Evolutionary conservation across 2,329 filamentous ascomycete genomes (phyloP).

Genomic region (Helotiales sp.): DNA sequence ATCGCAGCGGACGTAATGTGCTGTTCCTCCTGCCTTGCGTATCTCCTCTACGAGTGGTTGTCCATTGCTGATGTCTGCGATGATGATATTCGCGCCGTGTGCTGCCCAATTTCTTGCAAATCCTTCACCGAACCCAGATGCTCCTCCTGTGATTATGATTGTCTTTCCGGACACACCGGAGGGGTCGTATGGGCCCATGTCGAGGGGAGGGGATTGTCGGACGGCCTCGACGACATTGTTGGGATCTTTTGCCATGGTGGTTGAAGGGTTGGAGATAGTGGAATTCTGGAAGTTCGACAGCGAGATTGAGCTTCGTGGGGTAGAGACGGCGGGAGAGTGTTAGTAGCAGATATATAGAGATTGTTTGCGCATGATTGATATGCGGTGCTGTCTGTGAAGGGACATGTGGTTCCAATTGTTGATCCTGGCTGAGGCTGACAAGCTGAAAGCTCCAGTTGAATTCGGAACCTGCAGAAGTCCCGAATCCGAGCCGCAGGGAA

Average conservation of each 20-base stretch:
- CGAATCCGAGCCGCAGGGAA: not conserved
- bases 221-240: constrained; percentile 31
- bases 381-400: too few relatives aligned
- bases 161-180: constrained; percentile 57
- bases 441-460: not conserved
- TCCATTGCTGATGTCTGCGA: constrained; percentile 68
- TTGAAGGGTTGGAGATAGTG: not conserved
- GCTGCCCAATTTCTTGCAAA: constrained; percentile 60
- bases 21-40: constrained; percentile 49
- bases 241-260: constrained; percentile 19
- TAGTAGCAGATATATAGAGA: not conserved
- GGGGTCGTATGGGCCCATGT: constrained; percentile 52
- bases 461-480: too few relatives aligned
- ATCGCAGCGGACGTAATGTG: constrained; percentile 65
- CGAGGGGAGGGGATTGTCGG: constrained; percentile 48
- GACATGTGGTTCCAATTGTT: not conserved
- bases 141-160: constrained; percentile 68
- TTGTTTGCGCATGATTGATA: not conserved
- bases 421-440: not conserved
- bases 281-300: not conserved
- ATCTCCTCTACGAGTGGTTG: constrained; percentile 59
- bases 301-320: too few relatives aligned
- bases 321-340: not conserved
- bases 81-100: constrained; percentile 62
- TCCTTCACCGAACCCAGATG: constrained; percentile 62